phyloP scores from a whole-genome alignment of 306 rosid genomes.

The Cicer bijugum region DNA sequence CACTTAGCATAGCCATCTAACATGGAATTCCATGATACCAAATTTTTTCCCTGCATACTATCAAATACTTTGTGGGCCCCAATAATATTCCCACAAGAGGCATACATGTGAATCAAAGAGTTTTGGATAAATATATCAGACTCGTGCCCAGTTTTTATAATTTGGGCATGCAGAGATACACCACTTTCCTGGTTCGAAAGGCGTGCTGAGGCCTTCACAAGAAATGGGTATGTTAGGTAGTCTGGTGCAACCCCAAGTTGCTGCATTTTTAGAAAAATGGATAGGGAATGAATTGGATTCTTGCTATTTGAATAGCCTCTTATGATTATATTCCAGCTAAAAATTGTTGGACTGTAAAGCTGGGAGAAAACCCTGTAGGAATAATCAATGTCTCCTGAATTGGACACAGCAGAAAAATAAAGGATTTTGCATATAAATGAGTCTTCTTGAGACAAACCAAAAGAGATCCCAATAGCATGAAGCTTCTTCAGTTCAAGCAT shows the following conservation, averaged over 20 bases:
- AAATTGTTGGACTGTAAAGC: slow-evolving; percentile 56
- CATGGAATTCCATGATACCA: slow-evolving; percentile 83
- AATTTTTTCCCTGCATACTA: slow-evolving; percentile 52
- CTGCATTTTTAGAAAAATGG: slow-evolving; percentile 63
- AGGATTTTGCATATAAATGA: slow-evolving; percentile 52
- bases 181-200: slow-evolving; percentile 60
- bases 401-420: slow-evolving; percentile 58
- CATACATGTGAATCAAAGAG: slow-evolving; percentile 82
- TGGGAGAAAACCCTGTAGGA: slow-evolving; percentile 61
- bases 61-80: slow-evolving; percentile 67
- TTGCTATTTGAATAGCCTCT: slow-evolving; percentile 68
- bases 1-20: slow-evolving; percentile 83
- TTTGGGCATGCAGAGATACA: slow-evolving; percentile 64
- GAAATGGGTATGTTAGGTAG: slow-evolving; percentile 79
- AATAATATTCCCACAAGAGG: slow-evolving; percentile 56
- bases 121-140: slow-evolving; percentile 64
- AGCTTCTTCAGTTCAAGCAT: slow-evolving; percentile 67
- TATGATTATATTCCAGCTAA: slow-evolving; percentile 66
- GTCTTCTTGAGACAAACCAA: slow-evolving; percentile 62
- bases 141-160: slow-evolving; percentile 59
- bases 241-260: slow-evolving; percentile 64
- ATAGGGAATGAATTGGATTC: slow-evolving; percentile 60
- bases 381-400: slow-evolving; percentile 57
- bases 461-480: slow-evolving; percentile 62
- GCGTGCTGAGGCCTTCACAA: slow-evolving; percentile 69